Evolutionary conservation across 306 rosid genomes (phyloP).

Genomic region (Prunus dulcis): DNA sequence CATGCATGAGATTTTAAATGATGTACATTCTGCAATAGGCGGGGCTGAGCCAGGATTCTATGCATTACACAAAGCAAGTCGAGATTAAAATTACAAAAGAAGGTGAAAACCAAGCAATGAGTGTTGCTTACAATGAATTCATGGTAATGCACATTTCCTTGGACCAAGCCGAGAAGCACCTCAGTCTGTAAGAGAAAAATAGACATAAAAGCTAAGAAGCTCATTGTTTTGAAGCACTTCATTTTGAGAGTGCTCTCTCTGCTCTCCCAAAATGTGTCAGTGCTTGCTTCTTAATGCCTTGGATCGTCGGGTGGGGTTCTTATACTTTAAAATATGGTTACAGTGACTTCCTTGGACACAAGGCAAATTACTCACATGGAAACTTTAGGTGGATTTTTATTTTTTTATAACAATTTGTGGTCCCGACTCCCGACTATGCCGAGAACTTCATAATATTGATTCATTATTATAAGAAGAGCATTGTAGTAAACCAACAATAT

Average conservation of each 20-base stretch:
- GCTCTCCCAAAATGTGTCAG: not conserved
- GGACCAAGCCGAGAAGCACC: not conserved
- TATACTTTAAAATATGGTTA: not conserved
- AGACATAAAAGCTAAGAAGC: not conserved
- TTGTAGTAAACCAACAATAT: no score
- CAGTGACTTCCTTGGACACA: not conserved
- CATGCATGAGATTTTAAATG: not conserved
- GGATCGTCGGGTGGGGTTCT: not conserved
- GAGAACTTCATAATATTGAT: no score
- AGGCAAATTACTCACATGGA: not conserved
- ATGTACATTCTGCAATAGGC: no score
- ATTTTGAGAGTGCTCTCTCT: not conserved
- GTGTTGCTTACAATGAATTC: constrained; percentile 8
- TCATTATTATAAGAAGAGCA: no score
- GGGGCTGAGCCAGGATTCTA: not conserved
- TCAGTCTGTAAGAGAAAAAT: not conserved
- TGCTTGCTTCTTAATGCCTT: not conserved
- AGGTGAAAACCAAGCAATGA: not conserved
- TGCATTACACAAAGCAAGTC: not conserved
- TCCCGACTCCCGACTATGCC: no score
- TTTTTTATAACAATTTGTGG: no score
- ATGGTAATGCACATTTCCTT: not conserved
- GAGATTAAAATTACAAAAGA: not conserved
- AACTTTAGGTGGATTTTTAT: not conserved
- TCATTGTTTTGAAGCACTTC: not conserved